These are phyloP conservation scores for Sordariomycetes sp. DNA, from an alignment of 2,329 filamentous ascomycete genomes.

Conservation along the genomic window DNA sequence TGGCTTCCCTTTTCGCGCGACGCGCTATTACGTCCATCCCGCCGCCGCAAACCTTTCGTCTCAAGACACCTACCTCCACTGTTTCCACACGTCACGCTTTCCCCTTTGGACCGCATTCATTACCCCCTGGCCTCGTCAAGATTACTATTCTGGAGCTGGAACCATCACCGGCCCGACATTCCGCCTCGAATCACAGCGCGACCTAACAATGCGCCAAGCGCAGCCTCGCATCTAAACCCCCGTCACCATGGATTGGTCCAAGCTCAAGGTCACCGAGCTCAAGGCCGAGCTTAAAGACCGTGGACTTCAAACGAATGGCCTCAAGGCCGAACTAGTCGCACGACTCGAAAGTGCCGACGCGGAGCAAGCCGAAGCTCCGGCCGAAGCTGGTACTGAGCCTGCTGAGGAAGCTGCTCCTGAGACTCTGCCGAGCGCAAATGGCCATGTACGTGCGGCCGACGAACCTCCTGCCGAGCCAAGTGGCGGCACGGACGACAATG, in stretches of 20 bases:
- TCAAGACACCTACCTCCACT: background rate
- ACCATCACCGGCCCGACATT: background rate
- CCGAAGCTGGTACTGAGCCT: conserved; percentile 1
- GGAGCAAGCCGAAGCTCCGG: conserved; percentile 9
- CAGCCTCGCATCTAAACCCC: background rate
- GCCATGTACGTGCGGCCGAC: conserved; percentile 7
- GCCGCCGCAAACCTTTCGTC: background rate
- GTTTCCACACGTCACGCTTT: background rate
- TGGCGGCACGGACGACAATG: conserved; percentile 7
- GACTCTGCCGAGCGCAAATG: conserved; percentile 7
- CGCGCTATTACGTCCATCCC: background rate
- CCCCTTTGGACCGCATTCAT: background rate
- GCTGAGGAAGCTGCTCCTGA: conserved; percentile 8
- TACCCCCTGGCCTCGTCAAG: background rate
- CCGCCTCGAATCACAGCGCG: background rate
- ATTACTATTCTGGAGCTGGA: background rate
- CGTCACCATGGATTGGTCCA: conserved; percentile 36
- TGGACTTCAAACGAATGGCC: conserved; percentile 53
- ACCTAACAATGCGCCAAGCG: background rate
- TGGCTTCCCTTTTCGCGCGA: background rate
- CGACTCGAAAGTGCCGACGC: conserved; percentile 36
- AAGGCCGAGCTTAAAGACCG: conserved; percentile 62
- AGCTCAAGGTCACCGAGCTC: conserved; percentile 61
- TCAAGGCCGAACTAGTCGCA: conserved; percentile 60
- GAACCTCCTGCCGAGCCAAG: conserved; percentile 11